phyloP scores from a whole-genome alignment of 2,329 filamentous ascomycete species.

The Aureobasidium mangrovei region DNA sequence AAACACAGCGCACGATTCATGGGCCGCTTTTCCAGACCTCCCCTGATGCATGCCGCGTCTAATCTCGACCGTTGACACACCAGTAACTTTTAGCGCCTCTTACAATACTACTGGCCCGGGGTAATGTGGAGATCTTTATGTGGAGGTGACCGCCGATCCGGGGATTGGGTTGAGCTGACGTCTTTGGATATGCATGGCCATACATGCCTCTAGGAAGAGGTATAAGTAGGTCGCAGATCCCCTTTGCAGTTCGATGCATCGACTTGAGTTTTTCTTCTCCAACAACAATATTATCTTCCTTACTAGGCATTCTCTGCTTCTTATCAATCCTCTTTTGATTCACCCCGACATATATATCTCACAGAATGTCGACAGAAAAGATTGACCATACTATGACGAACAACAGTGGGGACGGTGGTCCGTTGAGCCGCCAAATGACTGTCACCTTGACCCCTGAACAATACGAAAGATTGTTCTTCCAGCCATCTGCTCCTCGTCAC shows the following conservation, averaged over 20 bases:
- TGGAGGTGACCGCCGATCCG: neutral
- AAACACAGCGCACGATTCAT: too few species aligned
- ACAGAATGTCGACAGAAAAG: conserved; percentile 10
- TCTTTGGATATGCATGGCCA: neutral
- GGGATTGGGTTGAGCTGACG: neutral
- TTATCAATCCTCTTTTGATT: neutral
- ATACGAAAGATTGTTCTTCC: conserved; percentile 24
- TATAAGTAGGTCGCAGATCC: conserved; percentile 8
- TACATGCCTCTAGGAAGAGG: neutral
- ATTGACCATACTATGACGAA: conserved; percentile 3
- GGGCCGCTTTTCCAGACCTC: neutral
- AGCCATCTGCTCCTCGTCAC: conserved; percentile 18
- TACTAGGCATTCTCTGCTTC: too few species aligned
- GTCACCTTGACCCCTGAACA: conserved; percentile 21
- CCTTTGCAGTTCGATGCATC: neutral
- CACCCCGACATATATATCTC: neutral
- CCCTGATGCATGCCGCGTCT: conserved; percentile 4
- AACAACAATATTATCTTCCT: neutral
- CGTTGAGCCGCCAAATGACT: conserved; percentile 21
- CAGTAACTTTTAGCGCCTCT: neutral
- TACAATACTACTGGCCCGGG: neutral
- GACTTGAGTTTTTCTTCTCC: neutral
- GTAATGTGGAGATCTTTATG: neutral
- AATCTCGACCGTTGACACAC: neutral
- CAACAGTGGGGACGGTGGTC: conserved; percentile 5